A percentile compares a stretch with the other conserved stretches of the same genome.
These are phyloP conservation scores for Hansfordia pulvinata DNA, from an alignment of 2,329 filamentous ascomycete species.

Conservation along the genomic window DNA sequence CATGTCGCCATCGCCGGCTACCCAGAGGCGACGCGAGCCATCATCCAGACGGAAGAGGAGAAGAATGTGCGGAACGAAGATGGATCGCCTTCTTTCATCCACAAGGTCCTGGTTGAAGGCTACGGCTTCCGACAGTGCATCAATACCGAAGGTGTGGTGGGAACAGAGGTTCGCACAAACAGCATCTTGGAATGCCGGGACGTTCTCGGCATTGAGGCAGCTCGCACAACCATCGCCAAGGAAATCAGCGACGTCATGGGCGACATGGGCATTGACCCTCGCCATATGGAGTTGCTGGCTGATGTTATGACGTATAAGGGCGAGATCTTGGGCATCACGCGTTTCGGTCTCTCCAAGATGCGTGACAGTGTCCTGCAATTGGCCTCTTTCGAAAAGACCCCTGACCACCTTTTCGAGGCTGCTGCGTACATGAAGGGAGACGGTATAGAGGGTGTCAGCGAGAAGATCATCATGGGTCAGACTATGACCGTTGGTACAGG, in stretches of 20 bases:
- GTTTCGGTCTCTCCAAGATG: conserved; percentile 94
- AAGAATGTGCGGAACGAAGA: conserved; percentile 24
- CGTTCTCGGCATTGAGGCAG: conserved; percentile 89
- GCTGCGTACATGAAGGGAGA: conserved; percentile 87
- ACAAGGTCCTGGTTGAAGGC: conserved; percentile 79
- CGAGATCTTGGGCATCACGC: conserved; percentile 89
- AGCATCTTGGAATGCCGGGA: conserved; percentile 80
- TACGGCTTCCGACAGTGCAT: conserved; percentile 85
- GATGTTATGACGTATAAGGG: conserved; percentile 99
- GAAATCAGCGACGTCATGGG: conserved; percentile 88
- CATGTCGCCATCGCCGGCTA: conserved; percentile 83
- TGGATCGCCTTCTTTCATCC: conserved; percentile 9
- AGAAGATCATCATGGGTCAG: conserved; percentile 98
- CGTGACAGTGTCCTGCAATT: conserved; percentile 86
- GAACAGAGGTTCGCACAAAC: conserved; percentile 63
- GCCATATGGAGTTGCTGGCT: conserved; percentile 93
- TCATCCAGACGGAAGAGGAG: conserved; percentile 70
- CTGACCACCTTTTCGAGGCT: conserved; percentile 92
- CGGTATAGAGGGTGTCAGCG: conserved; percentile 81
- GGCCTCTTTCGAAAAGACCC: conserved; percentile 95
- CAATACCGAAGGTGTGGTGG: conserved; percentile 83
- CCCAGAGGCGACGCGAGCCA: conserved; percentile 69
- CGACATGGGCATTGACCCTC: conserved; percentile 89
- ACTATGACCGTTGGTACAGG: conserved; percentile 86
- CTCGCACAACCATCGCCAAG: conserved; percentile 71